Percentiles rank a stretch among this genome's conserved stretches.
phyloP scores from a whole-genome alignment of 495 filamentous ascomycete species.

The Neurospora discreta region DNA sequence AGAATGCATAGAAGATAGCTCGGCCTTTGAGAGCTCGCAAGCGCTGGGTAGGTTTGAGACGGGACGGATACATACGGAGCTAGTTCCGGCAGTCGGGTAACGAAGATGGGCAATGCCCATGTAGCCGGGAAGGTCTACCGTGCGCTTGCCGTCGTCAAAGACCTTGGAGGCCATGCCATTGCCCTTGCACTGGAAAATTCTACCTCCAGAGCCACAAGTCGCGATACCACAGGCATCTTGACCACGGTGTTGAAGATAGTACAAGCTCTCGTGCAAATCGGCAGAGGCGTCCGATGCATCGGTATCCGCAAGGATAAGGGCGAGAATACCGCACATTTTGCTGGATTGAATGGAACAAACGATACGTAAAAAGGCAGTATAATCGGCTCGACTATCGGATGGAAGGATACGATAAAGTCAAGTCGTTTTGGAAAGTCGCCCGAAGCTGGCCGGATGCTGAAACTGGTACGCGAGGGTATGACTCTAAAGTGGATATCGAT shows the following conservation, averaged over 20 bases:
- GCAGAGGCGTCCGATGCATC: conserved; percentile 30
- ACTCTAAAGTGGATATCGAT: background rate
- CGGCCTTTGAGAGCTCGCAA: background rate
- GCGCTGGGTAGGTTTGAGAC: background rate
- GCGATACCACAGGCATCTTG: conserved; percentile 90
- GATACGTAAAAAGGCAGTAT: background rate
- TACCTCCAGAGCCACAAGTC: conserved; percentile 65
- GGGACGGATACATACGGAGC: conserved; percentile 34
- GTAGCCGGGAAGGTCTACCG: conserved; percentile 70
- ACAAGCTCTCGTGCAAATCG: conserved; percentile 82
- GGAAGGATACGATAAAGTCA: background rate
- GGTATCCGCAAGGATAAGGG: conserved; percentile 60
- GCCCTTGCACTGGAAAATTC: conserved; percentile 83
- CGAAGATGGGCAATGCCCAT: conserved; percentile 87
- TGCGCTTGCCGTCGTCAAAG: conserved; percentile 66
- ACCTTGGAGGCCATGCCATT: conserved; percentile 84
- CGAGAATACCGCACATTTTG: conserved; percentile 82
- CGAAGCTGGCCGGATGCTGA: no score
- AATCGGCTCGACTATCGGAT: background rate
- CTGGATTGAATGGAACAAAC: background rate
- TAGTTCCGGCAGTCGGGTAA: conserved; percentile 85
- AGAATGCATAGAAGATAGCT: background rate
- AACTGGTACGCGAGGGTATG: background rate
- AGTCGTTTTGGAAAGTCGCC: no score
- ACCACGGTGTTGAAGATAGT: conserved; percentile 71